phyloP scores from a whole-genome alignment of 2,329 filamentous ascomycete genomes.

The Aspergillus costaricaensis region DNA sequence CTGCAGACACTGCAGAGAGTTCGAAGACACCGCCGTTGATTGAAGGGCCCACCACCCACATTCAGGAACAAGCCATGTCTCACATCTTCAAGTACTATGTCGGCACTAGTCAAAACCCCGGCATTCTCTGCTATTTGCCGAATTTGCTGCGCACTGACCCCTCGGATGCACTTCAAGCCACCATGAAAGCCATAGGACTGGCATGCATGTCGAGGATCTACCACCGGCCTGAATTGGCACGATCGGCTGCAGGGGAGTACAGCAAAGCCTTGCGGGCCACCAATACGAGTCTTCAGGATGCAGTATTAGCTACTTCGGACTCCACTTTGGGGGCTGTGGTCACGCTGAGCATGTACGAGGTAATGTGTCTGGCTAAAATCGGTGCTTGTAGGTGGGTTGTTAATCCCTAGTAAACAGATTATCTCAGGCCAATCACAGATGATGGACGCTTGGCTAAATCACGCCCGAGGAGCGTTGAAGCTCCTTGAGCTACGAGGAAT shows the following conservation, averaged over 20 bases:
- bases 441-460: constrained; percentile 17
- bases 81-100: constrained; percentile 17
- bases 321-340: constrained; percentile 21
- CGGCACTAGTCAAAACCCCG: constrained; percentile 7
- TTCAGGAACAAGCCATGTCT: constrained; percentile 12
- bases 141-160: constrained; percentile 7
- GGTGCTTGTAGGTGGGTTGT: too few relatives aligned
- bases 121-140: constrained; percentile 14
- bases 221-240: not conserved
- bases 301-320: constrained; percentile 10
- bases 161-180: constrained; percentile 14
- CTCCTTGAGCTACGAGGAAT: constrained; percentile 19
- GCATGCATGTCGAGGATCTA: constrained; percentile 14
- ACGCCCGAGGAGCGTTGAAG: constrained; percentile 15
- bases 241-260: constrained; percentile 13
- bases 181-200: constrained; percentile 17
- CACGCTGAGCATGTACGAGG: constrained; percentile 22
- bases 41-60: not conserved
- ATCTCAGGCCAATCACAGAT: not conserved
- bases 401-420: too few relatives aligned
- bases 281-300: constrained; percentile 16
- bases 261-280: constrained; percentile 14
- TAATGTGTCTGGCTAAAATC: not conserved
- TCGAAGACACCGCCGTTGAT: not conserved
- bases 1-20: not conserved